These are phyloP conservation scores for Globisporangium sylvaticum DNA, from an alignment of 352 stramenopile genomes.

Conservation along the genomic window DNA sequence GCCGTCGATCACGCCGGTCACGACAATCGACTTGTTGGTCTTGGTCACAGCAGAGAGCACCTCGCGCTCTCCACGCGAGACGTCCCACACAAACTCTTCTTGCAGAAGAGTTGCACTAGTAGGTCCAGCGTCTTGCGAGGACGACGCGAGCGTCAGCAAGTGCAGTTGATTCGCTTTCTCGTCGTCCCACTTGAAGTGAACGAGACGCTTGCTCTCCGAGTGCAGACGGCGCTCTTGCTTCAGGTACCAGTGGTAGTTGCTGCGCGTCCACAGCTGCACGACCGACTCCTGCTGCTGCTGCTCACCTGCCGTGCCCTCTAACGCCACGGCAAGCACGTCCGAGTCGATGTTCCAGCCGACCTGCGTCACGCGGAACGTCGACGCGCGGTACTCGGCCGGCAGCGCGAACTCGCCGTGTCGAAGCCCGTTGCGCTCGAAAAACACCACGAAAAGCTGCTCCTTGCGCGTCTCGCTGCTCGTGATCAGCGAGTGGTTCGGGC, in stretches of 20 bases:
- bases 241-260: constrained; percentile 85
- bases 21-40: constrained; percentile 27
- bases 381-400: constrained; percentile 29
- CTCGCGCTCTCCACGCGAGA: constrained; percentile 20
- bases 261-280: constrained; percentile 70
- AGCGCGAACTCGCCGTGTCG: constrained; percentile 76
- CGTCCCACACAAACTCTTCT: constrained; percentile 54
- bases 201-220: constrained; percentile 16
- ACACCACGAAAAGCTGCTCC: constrained; percentile 58
- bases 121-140: constrained; percentile 3
- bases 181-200: constrained; percentile 53
- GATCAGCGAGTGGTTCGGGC: constrained; percentile 71
- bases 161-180: constrained; percentile 41
- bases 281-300: constrained; percentile 10
- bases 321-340: constrained; percentile 61
- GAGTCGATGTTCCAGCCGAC: constrained; percentile 65
- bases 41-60: neutral
- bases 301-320: constrained; percentile 14
- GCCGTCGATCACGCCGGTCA: constrained; percentile 59
- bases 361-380: constrained; percentile 24
- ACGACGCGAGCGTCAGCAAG: constrained; percentile 18
- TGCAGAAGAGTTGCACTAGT: constrained; percentile 33
- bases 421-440: constrained; percentile 83
- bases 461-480: constrained; percentile 57
- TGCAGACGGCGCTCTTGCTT: constrained; percentile 56